A percentile compares a stretch with the other conserved stretches of the same genome.
Evolutionary conservation across 768 basidiomycete species (phyloP).

Genomic region (Pleurotus pulmonarius): DNA sequence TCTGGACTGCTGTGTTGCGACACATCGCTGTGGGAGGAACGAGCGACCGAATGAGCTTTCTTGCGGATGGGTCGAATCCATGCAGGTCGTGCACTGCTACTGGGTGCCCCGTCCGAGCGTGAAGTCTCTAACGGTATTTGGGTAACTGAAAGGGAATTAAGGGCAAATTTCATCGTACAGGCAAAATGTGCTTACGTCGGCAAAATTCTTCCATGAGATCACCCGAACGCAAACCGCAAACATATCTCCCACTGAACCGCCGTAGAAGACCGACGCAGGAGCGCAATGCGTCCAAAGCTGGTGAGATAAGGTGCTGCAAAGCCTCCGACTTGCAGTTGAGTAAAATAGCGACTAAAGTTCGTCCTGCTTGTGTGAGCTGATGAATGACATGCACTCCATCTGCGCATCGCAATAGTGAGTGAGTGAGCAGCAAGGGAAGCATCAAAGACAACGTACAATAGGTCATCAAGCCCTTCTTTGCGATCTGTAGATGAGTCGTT

Average conservation of each 20-base stretch:
- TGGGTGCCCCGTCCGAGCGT: slow-evolving; percentile 34
- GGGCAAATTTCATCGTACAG: background rate
- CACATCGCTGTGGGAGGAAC: slow-evolving; percentile 40
- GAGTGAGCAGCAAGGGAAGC: slow-evolving; percentile 6
- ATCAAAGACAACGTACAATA: slow-evolving; percentile 63
- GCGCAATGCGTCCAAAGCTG: slow-evolving; percentile 79
- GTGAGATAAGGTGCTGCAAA: slow-evolving; percentile 71
- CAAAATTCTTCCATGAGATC: slow-evolving; percentile 97
- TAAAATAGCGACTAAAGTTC: slow-evolving; percentile 84
- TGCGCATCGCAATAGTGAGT: slow-evolving; percentile 25
- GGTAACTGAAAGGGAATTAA: slow-evolving; percentile 46
- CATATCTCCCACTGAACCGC: slow-evolving; percentile 87
- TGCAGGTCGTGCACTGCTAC: slow-evolving; percentile 59
- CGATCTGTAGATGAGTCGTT: slow-evolving; percentile 78
- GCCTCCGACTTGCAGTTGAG: slow-evolving; percentile 84
- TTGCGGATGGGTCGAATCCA: slow-evolving; percentile 90
- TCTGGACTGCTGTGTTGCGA: slow-evolving; percentile 60
- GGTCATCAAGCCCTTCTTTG: slow-evolving; percentile 88
- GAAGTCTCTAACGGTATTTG: slow-evolving; percentile 81
- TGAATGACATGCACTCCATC: slow-evolving; percentile 96
- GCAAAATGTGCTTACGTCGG: slow-evolving; percentile 50
- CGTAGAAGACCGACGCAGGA: slow-evolving; percentile 86
- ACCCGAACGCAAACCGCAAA: slow-evolving; percentile 86
- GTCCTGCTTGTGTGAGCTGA: slow-evolving; percentile 89
- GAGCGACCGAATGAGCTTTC: slow-evolving; percentile 51